These are phyloP conservation scores for Castanopsis chinensis DNA, from an alignment of 306 rosid species.

Conservation along the genomic window DNA sequence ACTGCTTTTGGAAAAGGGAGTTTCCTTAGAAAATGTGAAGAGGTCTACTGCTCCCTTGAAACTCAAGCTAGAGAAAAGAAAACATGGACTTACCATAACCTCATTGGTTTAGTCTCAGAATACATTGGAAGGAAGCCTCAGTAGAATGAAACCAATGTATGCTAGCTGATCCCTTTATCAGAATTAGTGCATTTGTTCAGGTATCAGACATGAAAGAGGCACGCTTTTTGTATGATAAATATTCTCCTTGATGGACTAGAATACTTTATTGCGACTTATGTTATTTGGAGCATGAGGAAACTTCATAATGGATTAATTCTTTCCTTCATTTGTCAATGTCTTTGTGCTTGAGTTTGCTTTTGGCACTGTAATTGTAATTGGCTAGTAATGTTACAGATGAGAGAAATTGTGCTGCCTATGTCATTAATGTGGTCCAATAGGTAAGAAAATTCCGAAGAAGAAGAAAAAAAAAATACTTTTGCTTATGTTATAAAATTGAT, in stretches of 20 bases:
- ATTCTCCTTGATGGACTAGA: not conserved
- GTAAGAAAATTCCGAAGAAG: not conserved
- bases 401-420: not conserved
- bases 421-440: not conserved
- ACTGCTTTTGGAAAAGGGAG: constrained; percentile 71
- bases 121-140: constrained; percentile 14
- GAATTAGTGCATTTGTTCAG: not conserved
- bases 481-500: not conserved
- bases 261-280: not conserved
- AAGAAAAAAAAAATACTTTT: not conserved
- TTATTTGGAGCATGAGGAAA: not conserved
- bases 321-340: not conserved
- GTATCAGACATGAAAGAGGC: not conserved
- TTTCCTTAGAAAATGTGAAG: constrained; percentile 57
- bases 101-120: constrained; percentile 45
- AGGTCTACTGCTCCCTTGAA: constrained; percentile 45
- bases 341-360: not conserved
- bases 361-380: not conserved
- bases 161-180: not conserved
- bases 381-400: not conserved
- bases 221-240: not conserved
- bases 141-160: constrained; percentile 18
- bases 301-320: not conserved
- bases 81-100: constrained; percentile 52
- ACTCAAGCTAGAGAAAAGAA: constrained; percentile 43